Evolutionary conservation across 371 early-diverging fungal genomes (phyloP).

Genomic region (Actinomucor elegans): DNA sequence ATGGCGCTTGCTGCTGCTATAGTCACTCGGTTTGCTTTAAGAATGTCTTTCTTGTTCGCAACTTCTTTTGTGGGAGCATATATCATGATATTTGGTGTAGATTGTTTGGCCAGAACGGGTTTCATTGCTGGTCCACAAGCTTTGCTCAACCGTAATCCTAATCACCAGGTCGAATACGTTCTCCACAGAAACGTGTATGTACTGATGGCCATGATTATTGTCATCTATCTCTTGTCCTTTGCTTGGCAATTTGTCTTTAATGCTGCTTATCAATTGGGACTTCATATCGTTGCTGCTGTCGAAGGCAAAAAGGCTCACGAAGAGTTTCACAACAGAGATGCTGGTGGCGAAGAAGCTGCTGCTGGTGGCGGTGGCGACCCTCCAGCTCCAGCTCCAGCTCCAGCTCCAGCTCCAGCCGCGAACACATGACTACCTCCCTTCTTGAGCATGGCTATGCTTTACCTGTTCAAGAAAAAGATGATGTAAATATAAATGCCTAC

Average conservation of each 20-base stretch:
- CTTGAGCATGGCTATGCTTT: not conserved
- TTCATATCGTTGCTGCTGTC: conserved; percentile 17
- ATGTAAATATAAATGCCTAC: not conserved
- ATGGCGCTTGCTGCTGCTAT: conserved; percentile 11
- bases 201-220: conserved; percentile 19
- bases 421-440: not conserved
- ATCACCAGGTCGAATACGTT: conserved; percentile 3
- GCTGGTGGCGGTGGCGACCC: not conserved
- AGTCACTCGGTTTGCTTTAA: conserved; percentile 3
- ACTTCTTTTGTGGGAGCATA: conserved; percentile 40
- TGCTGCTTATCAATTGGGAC: conserved; percentile 10
- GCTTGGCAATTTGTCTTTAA: conserved; percentile 21
- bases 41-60: conserved; percentile 15
- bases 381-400: not conserved
- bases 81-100: conserved; percentile 32
- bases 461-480: not conserved
- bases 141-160: conserved; percentile 13
- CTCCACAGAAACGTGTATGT: conserved; percentile 12
- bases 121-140: conserved; percentile 20
- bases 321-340: conserved; percentile 5
- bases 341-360: conserved; percentile 7
- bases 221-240: conserved; percentile 17
- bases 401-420: too few species aligned
- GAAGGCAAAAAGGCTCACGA: conserved; percentile 19
- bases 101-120: conserved; percentile 22